Conservation (phyloP, 1,284 basidiomycete genomes). For the Lentinula novae-zelandiae region DNA sequence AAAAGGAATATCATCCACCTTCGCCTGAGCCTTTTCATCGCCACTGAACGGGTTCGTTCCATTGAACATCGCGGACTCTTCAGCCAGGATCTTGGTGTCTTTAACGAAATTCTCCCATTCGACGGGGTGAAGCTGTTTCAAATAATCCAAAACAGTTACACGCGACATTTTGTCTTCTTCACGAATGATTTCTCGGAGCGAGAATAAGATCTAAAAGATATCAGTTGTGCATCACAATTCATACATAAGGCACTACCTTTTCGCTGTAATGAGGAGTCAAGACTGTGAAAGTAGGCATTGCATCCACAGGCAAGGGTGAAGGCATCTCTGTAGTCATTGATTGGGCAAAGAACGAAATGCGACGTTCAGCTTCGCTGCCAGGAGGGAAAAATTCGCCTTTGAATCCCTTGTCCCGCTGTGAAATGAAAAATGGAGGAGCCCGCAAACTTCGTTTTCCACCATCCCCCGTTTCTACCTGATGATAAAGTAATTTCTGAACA, state of each 20-base stretch:
- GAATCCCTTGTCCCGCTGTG: conserved; percentile 79
- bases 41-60: conserved; percentile 78
- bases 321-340: conserved; percentile 89
- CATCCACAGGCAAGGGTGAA: conserved; percentile 87
- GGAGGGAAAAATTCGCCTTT: conserved; percentile 92
- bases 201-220: conserved; percentile 70
- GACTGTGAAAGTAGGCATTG: conserved; percentile 97
- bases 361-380: conserved; percentile 89
- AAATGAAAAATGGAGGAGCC: conserved; percentile 93
- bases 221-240: neutral
- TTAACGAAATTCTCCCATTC: conserved; percentile 99
- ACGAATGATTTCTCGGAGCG: conserved; percentile 92
- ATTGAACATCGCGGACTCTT: conserved; percentile 88
- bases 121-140: conserved; percentile 96
- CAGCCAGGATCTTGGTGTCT: conserved; percentile 98
- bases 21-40: conserved; percentile 86
- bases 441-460: conserved; percentile 86
- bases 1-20: conserved; percentile 94
- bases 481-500: conserved; percentile 91
- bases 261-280: conserved; percentile 95
- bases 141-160: conserved; percentile 92
- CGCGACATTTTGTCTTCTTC: conserved; percentile 95
- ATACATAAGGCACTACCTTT: conserved; percentile 51
- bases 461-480: conserved; percentile 83
- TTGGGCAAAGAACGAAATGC: conserved; percentile 96